phyloP scores from a whole-genome alignment of 2,329 filamentous ascomycete species.

The Mariannaea sp. region DNA sequence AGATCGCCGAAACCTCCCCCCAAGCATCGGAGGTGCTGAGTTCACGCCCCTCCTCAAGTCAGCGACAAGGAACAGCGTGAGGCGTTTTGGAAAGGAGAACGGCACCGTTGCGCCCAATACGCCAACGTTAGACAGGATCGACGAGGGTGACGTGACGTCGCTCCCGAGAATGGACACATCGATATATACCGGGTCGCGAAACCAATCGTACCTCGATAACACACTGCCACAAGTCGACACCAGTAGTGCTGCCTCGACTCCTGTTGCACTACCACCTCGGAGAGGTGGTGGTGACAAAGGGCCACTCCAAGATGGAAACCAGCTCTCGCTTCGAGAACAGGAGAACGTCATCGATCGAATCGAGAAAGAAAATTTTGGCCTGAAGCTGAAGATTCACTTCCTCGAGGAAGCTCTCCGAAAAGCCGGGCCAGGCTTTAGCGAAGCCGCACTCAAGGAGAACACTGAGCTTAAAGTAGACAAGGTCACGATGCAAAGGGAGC shows the following conservation, averaged over 20 bases:
- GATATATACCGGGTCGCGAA: conserved; percentile 67
- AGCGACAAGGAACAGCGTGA: conserved; percentile 73
- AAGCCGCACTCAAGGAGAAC: conserved; percentile 89
- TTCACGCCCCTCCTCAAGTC: conserved; percentile 94
- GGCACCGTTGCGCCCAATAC: conserved; percentile 65
- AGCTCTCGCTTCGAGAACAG: conserved; percentile 90
- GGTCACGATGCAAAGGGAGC: conserved; percentile 85
- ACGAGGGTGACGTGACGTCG: conserved; percentile 75
- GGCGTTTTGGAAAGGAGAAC: conserved; percentile 66
- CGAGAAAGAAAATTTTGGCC: conserved; percentile 96
- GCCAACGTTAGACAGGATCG: conserved; percentile 68
- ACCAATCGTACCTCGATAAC: conserved; percentile 66
- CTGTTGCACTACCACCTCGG: conserved; percentile 71
- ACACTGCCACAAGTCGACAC: conserved; percentile 77
- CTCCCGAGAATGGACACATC: conserved; percentile 76
- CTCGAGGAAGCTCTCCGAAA: conserved; percentile 89
- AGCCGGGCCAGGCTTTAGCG: conserved; percentile 85
- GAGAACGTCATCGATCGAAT: conserved; percentile 95
- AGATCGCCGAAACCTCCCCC: conserved; percentile 72
- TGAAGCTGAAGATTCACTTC: conserved; percentile 97
- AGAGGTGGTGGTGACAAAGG: conserved; percentile 67
- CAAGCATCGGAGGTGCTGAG: conserved; percentile 70
- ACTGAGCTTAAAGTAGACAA: conserved; percentile 94
- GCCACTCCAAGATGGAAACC: conserved; percentile 82
- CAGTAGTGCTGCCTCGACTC: conserved; percentile 84